Evolutionary conservation across 352 stramenopile genomes (phyloP).

Genomic region (Phytopythium aichiense): DNA sequence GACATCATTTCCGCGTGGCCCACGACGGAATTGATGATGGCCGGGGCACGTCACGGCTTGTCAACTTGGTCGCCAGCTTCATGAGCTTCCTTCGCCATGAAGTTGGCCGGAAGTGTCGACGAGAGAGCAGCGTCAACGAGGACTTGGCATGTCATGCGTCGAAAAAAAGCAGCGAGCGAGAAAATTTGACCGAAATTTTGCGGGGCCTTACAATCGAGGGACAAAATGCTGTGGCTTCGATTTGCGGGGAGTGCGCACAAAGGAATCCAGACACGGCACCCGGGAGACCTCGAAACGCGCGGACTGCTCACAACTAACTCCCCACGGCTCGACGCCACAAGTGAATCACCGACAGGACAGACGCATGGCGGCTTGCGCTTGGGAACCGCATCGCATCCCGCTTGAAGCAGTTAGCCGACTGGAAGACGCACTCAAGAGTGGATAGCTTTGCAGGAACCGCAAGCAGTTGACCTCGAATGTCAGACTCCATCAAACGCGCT

Average conservation of each 20-base stretch:
- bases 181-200: neutral
- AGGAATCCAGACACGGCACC: too few relatives aligned
- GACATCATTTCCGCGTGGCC: neutral
- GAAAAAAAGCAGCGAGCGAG: neutral
- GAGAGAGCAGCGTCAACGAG: too few relatives aligned
- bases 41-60: neutral
- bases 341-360: too few relatives aligned
- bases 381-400: neutral
- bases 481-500: neutral
- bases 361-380: too few relatives aligned
- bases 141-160: too few relatives aligned
- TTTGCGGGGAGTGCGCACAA: too few relatives aligned
- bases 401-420: neutral
- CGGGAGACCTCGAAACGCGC: too few relatives aligned
- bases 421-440: neutral
- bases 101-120: too few relatives aligned
- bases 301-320: too few relatives aligned
- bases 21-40: too few relatives aligned
- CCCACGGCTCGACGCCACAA: too few relatives aligned
- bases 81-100: too few relatives aligned
- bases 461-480: neutral
- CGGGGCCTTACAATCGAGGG: neutral
- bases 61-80: neutral
- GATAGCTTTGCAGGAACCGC: neutral
- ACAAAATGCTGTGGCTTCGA: neutral